Evolutionary conservation across 257 asterid species (phyloP).

Genomic region (Misopates orontium): DNA sequence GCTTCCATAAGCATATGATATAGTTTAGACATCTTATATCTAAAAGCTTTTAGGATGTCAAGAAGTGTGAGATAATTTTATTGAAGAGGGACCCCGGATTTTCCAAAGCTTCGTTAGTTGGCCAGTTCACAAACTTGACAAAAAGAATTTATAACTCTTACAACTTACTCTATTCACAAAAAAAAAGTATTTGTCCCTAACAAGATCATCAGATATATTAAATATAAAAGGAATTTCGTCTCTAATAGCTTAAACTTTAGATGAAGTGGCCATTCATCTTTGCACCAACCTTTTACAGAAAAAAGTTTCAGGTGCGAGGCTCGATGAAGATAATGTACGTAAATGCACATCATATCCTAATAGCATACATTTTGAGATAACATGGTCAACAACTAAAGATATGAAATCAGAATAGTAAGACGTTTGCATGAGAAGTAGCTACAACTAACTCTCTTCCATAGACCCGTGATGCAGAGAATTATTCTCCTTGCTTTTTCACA

Average conservation of each 20-base stretch:
- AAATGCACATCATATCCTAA: not conserved
- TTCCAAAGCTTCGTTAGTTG: not conserved
- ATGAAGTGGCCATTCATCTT: not conserved
- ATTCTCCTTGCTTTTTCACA: not conserved
- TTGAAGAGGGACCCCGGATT: not conserved
- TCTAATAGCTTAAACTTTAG: not conserved
- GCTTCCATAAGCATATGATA: constrained; percentile 1
- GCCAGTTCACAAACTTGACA: not conserved
- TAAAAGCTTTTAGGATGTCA: too few species aligned
- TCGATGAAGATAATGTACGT: too few species aligned
- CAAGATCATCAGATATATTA: not conserved
- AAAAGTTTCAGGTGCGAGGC: not conserved
- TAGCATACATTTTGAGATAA: not conserved
- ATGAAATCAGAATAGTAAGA: not conserved
- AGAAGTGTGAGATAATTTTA: not conserved
- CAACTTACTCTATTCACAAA: not conserved
- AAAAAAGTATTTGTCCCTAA: not conserved
- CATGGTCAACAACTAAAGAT: not conserved
- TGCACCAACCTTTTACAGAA: not conserved
- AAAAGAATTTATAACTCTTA: too few species aligned
- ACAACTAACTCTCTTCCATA: too few species aligned
- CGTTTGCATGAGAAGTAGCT: not conserved
- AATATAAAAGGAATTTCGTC: not conserved
- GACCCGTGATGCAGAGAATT: too few species aligned
- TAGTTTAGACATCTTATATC: not conserved